These are phyloP conservation scores for Trichophyton benhamiae DNA, from an alignment of 2,329 filamentous ascomycete species.

Conservation along the genomic window DNA sequence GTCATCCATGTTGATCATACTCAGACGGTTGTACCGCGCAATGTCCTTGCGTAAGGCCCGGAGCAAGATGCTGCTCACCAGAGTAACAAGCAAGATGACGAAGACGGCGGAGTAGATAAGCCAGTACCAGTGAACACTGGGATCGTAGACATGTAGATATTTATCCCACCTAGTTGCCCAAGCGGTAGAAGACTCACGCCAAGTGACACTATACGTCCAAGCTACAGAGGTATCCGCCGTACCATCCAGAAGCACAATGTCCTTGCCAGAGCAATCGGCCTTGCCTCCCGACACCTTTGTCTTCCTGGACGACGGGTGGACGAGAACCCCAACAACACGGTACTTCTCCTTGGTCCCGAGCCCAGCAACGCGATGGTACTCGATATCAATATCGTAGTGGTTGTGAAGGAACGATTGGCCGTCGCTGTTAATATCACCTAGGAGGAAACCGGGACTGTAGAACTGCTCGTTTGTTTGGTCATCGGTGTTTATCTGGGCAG, in stretches of 20 bases:
- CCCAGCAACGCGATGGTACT: slow-evolving; percentile 70
- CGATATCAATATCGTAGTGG: slow-evolving; percentile 86
- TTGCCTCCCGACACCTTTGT: slow-evolving; percentile 38
- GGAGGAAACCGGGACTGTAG: slow-evolving; percentile 80
- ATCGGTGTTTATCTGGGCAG: slow-evolving; percentile 71
- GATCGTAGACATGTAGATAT: slow-evolving; percentile 92
- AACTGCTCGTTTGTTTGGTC: slow-evolving; percentile 64
- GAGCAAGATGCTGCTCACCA: slow-evolving; percentile 83
- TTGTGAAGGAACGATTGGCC: slow-evolving; percentile 63
- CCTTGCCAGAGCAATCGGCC: slow-evolving; percentile 51
- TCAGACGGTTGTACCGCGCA: slow-evolving; percentile 86
- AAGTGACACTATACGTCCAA: slow-evolving; percentile 89
- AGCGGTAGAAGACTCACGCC: slow-evolving; percentile 68
- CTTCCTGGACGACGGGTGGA: slow-evolving; percentile 63
- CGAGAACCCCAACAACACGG: slow-evolving; percentile 82
- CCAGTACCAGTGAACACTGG: slow-evolving; percentile 98
- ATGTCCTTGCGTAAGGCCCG: slow-evolving; percentile 89
- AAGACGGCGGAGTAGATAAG: slow-evolving; percentile 93
- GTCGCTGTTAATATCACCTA: slow-evolving; percentile 49
- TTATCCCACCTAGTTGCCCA: slow-evolving; percentile 99
- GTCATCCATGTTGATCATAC: slow-evolving; percentile 82
- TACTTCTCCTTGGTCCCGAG: slow-evolving; percentile 47
- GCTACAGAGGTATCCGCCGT: slow-evolving; percentile 54
- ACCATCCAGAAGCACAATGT: slow-evolving; percentile 54
- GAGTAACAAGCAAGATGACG: slow-evolving; percentile 78